phyloP scores from a whole-genome alignment of 2,329 filamentous ascomycete species.

The Pseudopithomyces maydicus region DNA sequence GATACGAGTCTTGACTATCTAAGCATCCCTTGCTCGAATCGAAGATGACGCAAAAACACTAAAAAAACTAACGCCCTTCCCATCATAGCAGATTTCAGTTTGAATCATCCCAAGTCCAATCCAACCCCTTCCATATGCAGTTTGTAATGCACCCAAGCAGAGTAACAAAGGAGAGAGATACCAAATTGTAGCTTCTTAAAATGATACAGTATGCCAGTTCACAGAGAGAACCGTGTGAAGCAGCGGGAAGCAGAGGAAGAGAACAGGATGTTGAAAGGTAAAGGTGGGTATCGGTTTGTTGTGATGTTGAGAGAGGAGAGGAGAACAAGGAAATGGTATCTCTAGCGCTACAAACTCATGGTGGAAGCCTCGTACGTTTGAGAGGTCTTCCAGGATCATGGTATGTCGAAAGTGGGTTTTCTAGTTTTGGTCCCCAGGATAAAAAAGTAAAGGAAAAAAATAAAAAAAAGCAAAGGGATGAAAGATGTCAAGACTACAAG shows the following conservation, averaged over 20 bases:
- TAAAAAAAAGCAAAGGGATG: slow-evolving; percentile 37
- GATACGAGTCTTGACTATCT: slow-evolving; percentile 50
- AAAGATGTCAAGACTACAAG: slow-evolving; percentile 58
- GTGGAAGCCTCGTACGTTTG: slow-evolving; percentile 9
- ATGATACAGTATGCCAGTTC: slow-evolving; percentile 5
- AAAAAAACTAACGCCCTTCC: slow-evolving; percentile 10
- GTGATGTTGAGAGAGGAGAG: slow-evolving; percentile 23
- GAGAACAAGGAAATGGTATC: slow-evolving; percentile 45
- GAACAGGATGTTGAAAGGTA: slow-evolving; percentile 28
- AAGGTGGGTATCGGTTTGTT: slow-evolving; percentile 14
- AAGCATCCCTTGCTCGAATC: slow-evolving; percentile 42
- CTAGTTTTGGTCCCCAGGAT: slow-evolving; percentile 19
- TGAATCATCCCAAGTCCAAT: slow-evolving; percentile 24
- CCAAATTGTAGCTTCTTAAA: slow-evolving; percentile 24
- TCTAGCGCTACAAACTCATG: slow-evolving; percentile 44
- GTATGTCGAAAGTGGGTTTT: slow-evolving; percentile 25
- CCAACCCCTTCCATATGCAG: slow-evolving; percentile 26
- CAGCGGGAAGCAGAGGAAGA: slow-evolving; percentile 7
- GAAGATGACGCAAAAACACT: slow-evolving; percentile 7
- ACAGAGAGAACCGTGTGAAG: neutral
- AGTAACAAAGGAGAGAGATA: slow-evolving; percentile 41
- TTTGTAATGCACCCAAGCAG: slow-evolving; percentile 27
- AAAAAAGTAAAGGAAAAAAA: slow-evolving; percentile 20
- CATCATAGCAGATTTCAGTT: slow-evolving; percentile 7
- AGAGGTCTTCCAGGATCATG: slow-evolving; percentile 3